phyloP scores from a whole-genome alignment of 2,329 filamentous ascomycete species.

The Neodidymelliopsis sp. region DNA sequence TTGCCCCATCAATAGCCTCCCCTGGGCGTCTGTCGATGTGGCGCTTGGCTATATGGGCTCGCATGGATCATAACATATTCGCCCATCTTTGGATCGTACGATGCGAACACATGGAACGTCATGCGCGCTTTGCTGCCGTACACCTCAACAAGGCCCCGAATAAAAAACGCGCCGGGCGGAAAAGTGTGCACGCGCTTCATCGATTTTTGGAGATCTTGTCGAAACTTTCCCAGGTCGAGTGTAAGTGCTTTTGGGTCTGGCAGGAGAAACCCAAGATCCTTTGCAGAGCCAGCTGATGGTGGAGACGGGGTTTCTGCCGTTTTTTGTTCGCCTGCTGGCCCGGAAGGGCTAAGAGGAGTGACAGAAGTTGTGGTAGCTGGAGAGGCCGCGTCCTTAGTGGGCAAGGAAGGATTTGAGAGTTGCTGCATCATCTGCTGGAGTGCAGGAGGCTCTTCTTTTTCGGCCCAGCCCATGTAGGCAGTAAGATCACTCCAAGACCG shows the following conservation, averaged over 20 bases:
- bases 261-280: conserved; percentile 33
- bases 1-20: conserved; percentile 30
- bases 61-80: conserved; percentile 47
- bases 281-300: conserved; percentile 22
- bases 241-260: conserved; percentile 35
- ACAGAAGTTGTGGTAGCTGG: conserved; percentile 14
- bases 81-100: conserved; percentile 54
- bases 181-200: conserved; percentile 38
- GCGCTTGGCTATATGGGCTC: conserved; percentile 29
- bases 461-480: conserved; percentile 36
- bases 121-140: conserved; percentile 52
- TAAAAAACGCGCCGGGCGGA: conserved; percentile 55
- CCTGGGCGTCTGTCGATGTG: conserved; percentile 50
- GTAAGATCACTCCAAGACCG: conserved; percentile 33
- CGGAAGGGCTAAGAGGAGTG: conserved; percentile 18
- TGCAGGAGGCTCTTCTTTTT: conserved; percentile 21
- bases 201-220: conserved; percentile 28
- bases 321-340: conserved; percentile 24
- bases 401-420: conserved; percentile 14
- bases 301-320: conserved; percentile 11
- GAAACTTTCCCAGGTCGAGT: conserved; percentile 39
- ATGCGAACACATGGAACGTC: conserved; percentile 54
- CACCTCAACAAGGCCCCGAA: conserved; percentile 57
- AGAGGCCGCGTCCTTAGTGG: conserved; percentile 5
- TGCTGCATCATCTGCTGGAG: conserved; percentile 25